A percentile compares a stretch with the other conserved stretches of the same genome.
These are phyloP conservation scores for Hebeloma cylindrosporum DNA, from an alignment of 768 basidiomycete species.

Conservation along the genomic window DNA sequence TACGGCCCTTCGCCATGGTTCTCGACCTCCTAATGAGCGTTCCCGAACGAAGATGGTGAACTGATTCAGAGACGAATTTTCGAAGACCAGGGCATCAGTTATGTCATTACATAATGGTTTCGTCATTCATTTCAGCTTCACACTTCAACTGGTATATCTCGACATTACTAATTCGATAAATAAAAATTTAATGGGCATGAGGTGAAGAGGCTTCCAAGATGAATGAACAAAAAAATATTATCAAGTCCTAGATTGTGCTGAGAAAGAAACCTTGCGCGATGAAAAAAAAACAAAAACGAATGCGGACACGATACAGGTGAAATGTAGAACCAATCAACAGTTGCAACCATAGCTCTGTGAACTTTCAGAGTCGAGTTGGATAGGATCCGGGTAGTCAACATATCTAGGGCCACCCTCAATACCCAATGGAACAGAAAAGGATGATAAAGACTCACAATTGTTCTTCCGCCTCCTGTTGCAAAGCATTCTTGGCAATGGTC, in stretches of 20 bases:
- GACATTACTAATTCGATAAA: constrained; percentile 3
- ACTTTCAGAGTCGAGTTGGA: constrained; percentile 92
- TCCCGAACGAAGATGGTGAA: too few species aligned
- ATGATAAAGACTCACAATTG: constrained; percentile 60
- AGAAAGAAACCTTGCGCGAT: constrained; percentile 8
- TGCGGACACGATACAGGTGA: constrained; percentile 2
- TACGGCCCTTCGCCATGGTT: too few species aligned
- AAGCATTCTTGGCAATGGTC: constrained; percentile 98
- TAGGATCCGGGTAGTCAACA: constrained; percentile 98
- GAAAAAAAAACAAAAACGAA: constrained; percentile 10
- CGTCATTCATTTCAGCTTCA: not conserved
- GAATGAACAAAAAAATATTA: constrained; percentile 6
- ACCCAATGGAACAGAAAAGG: constrained; percentile 3
- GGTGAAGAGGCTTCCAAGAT: constrained; percentile 10
- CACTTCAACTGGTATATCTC: constrained; percentile 7
- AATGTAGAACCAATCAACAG: constrained; percentile 50
- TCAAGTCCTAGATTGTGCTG: constrained; percentile 15
- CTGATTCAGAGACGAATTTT: too few species aligned
- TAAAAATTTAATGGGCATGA: constrained; percentile 17
- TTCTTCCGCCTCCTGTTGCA: constrained; percentile 96
- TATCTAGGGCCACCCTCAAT: constrained; percentile 54
- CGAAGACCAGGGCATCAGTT: not conserved
- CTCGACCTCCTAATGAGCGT: too few species aligned
- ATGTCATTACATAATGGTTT: not conserved
- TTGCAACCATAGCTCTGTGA: constrained; percentile 91